Evolutionary conservation across 2,329 filamentous ascomycete species (phyloP), one percentile per base, ranked within the genome.

Genomic region (Fusarium sp.): DNA sequence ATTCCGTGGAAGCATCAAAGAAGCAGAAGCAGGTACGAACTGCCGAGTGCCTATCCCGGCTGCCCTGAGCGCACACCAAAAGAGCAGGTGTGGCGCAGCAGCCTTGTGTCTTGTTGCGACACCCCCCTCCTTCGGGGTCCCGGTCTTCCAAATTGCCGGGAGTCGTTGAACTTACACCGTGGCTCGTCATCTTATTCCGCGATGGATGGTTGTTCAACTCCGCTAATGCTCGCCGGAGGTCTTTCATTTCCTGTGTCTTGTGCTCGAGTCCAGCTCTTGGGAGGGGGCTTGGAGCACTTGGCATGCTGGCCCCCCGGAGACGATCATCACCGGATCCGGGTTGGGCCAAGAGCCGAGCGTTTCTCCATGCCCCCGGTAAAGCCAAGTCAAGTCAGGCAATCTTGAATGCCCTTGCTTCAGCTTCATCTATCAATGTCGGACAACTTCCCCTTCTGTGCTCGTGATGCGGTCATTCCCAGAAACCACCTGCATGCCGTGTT

Each of bases 351-450:
- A 65, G 45, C 56, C 71, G 72, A 64, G 71, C 61, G 38, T 56
- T 74, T 74, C 71, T 73, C 72, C 71, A 74, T 61, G 69, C 25
- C 61, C 60, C 60, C 62, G 47, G 69, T 65, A 74, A 66, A 69
- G 62, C 54, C 42, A 47, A 47, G 42, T 27, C 2, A 10, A 31
- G 61, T 72, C 38, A 66, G 71, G 56, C 68, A 68, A 62, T 29
- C 61, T 58, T 54, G 33, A 22, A 36, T 62, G 56, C 56, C 56
- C 56, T 59, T 59, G 35, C 56, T 59, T 59, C n/a, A 59, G 56
- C 56, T 59, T 59, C 56, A 59, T 29, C 18, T n/a, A 29, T 29
- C 31, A 27, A 35, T 59, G 52, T 40, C n/a, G 35, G 56, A 20
- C 56, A 59, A 29, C 56, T 14, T 29, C 22, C 22, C 22, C 13